These are phyloP conservation scores for Scheffersomyces illinoinensis DNA, from an alignment of 1,139 yeast genomes.

Conservation along the genomic window DNA sequence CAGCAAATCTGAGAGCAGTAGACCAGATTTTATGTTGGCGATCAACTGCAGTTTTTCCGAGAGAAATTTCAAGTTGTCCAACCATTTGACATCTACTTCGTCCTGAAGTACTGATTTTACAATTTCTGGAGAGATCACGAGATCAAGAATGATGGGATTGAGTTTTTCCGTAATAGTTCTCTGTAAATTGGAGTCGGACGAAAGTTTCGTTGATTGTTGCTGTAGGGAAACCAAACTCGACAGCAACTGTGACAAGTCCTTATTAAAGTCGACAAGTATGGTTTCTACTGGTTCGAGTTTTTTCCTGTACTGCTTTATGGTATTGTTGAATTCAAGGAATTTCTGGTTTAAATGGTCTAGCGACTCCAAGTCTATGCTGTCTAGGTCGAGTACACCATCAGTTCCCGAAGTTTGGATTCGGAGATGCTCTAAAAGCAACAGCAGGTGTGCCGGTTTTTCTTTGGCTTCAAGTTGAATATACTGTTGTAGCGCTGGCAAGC, in stretches of 20 bases:
- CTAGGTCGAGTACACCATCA: slow-evolving; percentile 3
- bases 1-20: slow-evolving; percentile 6
- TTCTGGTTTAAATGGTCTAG: slow-evolving; percentile 16
- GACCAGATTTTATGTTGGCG: slow-evolving; percentile 24
- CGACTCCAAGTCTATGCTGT: background rate
- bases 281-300: slow-evolving; percentile 36
- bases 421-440: slow-evolving; percentile 17
- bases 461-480: background rate
- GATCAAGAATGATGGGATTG: slow-evolving; percentile 71
- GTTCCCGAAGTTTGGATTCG: slow-evolving; percentile 14
- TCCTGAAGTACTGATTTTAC: slow-evolving; percentile 51
- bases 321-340: slow-evolving; percentile 34
- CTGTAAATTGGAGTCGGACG: slow-evolving; percentile 48
- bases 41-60: slow-evolving; percentile 57
- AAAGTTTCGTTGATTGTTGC: slow-evolving; percentile 41
- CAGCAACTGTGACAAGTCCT: slow-evolving; percentile 59
- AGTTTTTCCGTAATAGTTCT: slow-evolving; percentile 57
- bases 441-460: slow-evolving; percentile 5
- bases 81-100: slow-evolving; percentile 53
- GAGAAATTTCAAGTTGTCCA: slow-evolving; percentile 57
- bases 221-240: slow-evolving; percentile 61
- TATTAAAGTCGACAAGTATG: slow-evolving; percentile 54
- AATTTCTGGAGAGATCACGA: slow-evolving; percentile 71
- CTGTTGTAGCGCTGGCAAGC: slow-evolving; percentile 2
- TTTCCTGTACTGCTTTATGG: slow-evolving; percentile 38